Evolutionary conservation across 2,329 filamentous ascomycete genomes (phyloP), one percentile per base, ranked within the genome.

Genomic region (Colletotrichum ledebouriae): DNA sequence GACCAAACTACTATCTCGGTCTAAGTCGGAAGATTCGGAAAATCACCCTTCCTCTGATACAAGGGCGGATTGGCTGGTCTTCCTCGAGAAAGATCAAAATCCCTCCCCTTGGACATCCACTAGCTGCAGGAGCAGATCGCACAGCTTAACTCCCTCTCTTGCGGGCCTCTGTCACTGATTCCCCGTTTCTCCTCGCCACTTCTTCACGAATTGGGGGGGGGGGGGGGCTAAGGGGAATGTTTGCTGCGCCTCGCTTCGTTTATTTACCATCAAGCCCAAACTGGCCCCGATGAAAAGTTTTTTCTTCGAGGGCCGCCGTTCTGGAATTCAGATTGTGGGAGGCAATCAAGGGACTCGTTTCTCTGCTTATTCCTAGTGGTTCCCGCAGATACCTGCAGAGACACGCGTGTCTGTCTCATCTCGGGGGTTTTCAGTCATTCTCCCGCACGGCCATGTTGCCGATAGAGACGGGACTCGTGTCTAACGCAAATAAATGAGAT

Each of bases 341-440:
- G 29, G 57, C 29, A 50, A 59, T 59, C 44, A 59, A 59, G 44
- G 44, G 57, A 49, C 29, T 49, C 44, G n/a, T 49, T 33, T 39
- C 34, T 22, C 50, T 59, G 25, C 41, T 59, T 50, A 47, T 59
- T 49, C 44, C 42, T 22, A 47, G 29, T 34, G 41, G 56, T 41
- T 20, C 56, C 41, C 56, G 22, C 29, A 46, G 42, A 59, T 59
- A 47, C n/a, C 56, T 33, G n/a, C 41, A 59, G 17, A 59, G 56
- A 46, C n/a, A 11, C 25, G 25, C 25, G 25, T 29, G 6, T 11
- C 15, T 59, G 56, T 49, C 57, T 59, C 12, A 41, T 17, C 44
- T 22, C 29, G 29, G 29, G 7, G 7, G 9, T 29, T 29, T n/a
- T 57, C 9, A 57, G 37, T 44, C 53, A 57, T 57, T 42, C 37